Conservation (phyloP, 2,329 filamentous ascomycete species). For the Nigrograna mackinnonii region DNA sequence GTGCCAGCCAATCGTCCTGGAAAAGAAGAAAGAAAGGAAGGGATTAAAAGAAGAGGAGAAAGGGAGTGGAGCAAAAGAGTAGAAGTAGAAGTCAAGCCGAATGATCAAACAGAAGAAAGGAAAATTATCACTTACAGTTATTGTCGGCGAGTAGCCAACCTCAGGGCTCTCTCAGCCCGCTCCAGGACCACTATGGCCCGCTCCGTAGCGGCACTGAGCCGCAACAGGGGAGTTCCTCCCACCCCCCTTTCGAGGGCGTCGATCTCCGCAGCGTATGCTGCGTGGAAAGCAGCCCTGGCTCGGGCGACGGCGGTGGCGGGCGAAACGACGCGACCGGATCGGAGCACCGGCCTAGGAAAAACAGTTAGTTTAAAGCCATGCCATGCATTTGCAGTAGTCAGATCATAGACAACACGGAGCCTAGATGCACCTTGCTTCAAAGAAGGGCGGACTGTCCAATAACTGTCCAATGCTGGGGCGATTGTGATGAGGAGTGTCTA, state of each 20-base stretch:
- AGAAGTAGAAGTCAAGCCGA: conserved; percentile 8
- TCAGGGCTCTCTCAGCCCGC: conserved; percentile 4
- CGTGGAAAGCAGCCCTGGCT: conserved; percentile 1
- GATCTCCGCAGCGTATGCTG: not conserved
- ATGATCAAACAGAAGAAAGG: conserved; percentile 8
- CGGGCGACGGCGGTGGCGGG: conserved; percentile 3
- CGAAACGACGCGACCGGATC: conserved; percentile 4
- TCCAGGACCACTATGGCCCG: conserved; percentile 4
- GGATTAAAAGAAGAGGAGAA: conserved; percentile 8
- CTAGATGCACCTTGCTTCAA: no score
- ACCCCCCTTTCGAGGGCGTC: conserved; percentile 1
- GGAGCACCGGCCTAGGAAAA: conserved; percentile 6
- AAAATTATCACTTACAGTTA: conserved; percentile 7
- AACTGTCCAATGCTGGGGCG: no score
- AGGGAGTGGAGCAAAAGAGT: conserved; percentile 7
- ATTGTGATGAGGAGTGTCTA: no score
- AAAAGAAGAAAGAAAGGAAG: conserved; percentile 7
- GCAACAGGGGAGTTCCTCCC: conserved; percentile 3
- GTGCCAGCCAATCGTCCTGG: conserved; percentile 10
- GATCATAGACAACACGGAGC: no score
- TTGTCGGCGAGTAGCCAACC: conserved; percentile 5
- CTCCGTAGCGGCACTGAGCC: conserved; percentile 2
- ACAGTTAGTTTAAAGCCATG: conserved; percentile 8
- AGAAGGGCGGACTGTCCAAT: no score
- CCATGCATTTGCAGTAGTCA: no score